phyloP scores from a whole-genome alignment of 2,329 filamentous ascomycete species.

The Domatiomyces catenatus region DNA sequence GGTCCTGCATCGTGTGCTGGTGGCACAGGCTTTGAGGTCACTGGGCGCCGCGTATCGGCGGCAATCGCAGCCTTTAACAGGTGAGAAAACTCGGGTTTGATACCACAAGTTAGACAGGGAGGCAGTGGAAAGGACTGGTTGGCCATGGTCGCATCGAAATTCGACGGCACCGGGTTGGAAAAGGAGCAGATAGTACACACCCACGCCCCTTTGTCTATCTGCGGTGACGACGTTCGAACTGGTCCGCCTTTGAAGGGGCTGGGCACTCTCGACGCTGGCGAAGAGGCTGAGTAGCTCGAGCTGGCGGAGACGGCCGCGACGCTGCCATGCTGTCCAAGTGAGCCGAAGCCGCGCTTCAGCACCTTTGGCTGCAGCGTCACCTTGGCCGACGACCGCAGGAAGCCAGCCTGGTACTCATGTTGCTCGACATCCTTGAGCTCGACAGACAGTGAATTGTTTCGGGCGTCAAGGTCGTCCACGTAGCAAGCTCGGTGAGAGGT shows the following conservation, averaged over 20 bases:
- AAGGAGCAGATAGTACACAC: slow-evolving; percentile 93
- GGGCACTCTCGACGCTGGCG: slow-evolving; percentile 19
- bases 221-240: neutral
- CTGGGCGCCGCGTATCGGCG: slow-evolving; percentile 40
- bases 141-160: slow-evolving; percentile 75
- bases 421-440: slow-evolving; percentile 84
- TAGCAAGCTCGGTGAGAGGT: slow-evolving; percentile 94
- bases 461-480: slow-evolving; percentile 73
- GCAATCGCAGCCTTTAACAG: slow-evolving; percentile 76
- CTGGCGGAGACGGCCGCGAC: slow-evolving; percentile 23
- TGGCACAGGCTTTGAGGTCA: neutral
- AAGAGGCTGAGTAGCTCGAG: slow-evolving; percentile 17
- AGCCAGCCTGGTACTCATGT: slow-evolving; percentile 75
- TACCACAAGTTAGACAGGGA: slow-evolving; percentile 82
- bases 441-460: slow-evolving; percentile 68
- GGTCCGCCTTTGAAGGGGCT: slow-evolving; percentile 16
- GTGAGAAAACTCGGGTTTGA: slow-evolving; percentile 71
- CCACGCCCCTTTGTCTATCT: slow-evolving; percentile 54
- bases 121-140: slow-evolving; percentile 65
- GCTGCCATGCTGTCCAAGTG: slow-evolving; percentile 30
- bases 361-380: slow-evolving; percentile 78
- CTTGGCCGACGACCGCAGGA: slow-evolving; percentile 88
- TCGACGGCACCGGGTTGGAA: slow-evolving; percentile 80
- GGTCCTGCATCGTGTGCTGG: neutral
- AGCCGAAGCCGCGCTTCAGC: slow-evolving; percentile 46